These are phyloP conservation scores for Zymoseptoria tritici DNA, from an alignment of 2,329 filamentous ascomycete genomes.

Conservation along the genomic window DNA sequence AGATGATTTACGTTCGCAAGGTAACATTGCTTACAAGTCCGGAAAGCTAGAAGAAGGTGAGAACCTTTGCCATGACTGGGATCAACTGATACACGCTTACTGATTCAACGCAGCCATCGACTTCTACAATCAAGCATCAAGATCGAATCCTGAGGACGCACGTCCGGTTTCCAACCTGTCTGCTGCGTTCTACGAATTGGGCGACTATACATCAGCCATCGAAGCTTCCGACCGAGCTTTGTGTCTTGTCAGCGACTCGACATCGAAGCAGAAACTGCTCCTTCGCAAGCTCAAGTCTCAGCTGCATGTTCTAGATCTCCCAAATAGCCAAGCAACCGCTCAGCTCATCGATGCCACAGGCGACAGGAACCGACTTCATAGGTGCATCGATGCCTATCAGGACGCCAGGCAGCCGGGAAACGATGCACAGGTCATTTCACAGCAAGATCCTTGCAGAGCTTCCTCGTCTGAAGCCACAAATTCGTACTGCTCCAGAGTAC, in stretches of 20 bases:
- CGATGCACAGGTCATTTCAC: constrained; percentile 1
- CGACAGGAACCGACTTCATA: not conserved
- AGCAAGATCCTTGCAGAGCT: constrained; percentile 5
- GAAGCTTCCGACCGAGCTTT: constrained; percentile 6
- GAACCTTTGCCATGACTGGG: not conserved
- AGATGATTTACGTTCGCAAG: constrained; percentile 1
- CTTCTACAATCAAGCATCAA: constrained; percentile 9
- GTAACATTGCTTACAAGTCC: constrained; percentile 14
- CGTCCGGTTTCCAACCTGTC: constrained; percentile 14
- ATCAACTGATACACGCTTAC: not conserved
- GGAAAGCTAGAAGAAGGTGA: constrained; percentile 10
- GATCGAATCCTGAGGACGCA: constrained; percentile 8
- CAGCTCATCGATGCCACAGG: not conserved
- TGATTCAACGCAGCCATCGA: constrained; percentile 5
- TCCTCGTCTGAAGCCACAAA: constrained; percentile 10
- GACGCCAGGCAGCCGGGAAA: not conserved
- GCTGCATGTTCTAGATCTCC: not conserved
- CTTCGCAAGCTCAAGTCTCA: constrained; percentile 7
- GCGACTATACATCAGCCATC: constrained; percentile 6
- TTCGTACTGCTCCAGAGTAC: constrained; percentile 6
- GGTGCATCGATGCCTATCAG: not conserved
- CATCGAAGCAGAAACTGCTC: constrained; percentile 9
- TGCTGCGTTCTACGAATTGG: constrained; percentile 13
- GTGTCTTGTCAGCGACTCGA: constrained; percentile 3
- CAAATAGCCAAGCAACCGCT: not conserved